These are phyloP conservation scores for Phyllosticta citrichinensis DNA, from an alignment of 2,329 filamentous ascomycete species.

Conservation along the genomic window DNA sequence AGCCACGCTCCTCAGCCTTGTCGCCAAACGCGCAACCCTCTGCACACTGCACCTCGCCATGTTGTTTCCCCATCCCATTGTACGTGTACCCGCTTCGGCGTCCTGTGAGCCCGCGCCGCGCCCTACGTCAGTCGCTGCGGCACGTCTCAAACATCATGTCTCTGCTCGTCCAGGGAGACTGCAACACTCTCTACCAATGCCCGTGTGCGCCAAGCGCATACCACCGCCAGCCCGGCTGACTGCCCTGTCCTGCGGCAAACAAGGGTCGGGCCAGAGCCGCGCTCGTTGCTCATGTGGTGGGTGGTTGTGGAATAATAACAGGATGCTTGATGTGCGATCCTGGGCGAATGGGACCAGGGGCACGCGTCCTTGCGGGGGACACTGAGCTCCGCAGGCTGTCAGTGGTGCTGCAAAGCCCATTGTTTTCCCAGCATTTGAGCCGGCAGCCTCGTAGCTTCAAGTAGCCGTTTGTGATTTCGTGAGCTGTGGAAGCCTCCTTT, in stretches of 20 bases:
- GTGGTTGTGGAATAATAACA: not conserved
- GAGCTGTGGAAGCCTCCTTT: not conserved
- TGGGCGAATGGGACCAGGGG: not conserved
- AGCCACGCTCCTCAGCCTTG: not conserved
- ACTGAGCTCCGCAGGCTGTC: not conserved
- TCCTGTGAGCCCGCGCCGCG: not conserved
- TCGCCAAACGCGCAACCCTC: not conserved
- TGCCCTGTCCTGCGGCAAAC: not conserved
- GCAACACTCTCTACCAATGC: not conserved
- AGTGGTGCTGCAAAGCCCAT: not conserved
- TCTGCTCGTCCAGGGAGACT: not conserved
- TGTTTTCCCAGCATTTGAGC: not conserved
- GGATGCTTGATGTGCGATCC: not conserved
- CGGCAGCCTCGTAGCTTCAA: not conserved
- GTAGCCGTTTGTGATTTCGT: not conserved
- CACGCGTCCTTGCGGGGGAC: not conserved
- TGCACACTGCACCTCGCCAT: not conserved
- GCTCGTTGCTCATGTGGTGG: not conserved
- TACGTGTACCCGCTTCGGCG: not conserved
- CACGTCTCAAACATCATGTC: not conserved
- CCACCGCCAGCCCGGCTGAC: not conserved
- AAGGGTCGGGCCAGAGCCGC: not conserved
- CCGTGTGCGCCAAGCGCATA: not conserved
- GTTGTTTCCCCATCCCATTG: not conserved
- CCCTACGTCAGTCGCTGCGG: not conserved